A percentile compares a stretch with the other conserved stretches of the same genome.
Evolutionary conservation across 2,329 filamentous ascomycete genomes (phyloP).

Genomic region (Fusarium dimerum): DNA sequence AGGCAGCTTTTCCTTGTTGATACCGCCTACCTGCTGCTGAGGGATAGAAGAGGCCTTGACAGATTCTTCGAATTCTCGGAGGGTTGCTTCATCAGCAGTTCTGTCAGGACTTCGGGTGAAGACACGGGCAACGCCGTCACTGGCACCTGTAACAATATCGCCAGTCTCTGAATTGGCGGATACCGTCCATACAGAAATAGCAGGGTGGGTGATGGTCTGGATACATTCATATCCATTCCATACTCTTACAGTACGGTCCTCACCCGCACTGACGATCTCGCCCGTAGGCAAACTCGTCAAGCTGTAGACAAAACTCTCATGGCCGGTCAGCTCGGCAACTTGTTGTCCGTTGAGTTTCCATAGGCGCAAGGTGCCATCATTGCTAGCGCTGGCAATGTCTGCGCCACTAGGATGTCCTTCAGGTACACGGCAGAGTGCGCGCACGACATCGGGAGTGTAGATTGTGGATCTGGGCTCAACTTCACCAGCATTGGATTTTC

Average conservation of each 20-base stretch:
- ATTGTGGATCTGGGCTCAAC: slow-evolving; percentile 55
- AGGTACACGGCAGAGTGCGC: slow-evolving; percentile 84
- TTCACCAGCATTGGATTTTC: slow-evolving; percentile 57
- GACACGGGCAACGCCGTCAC: slow-evolving; percentile 81
- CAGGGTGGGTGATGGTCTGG: slow-evolving; percentile 95
- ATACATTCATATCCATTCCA: slow-evolving; percentile 84
- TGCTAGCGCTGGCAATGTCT: slow-evolving; percentile 92
- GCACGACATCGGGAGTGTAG: slow-evolving; percentile 77
- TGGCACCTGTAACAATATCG: slow-evolving; percentile 92
- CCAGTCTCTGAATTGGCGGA: slow-evolving; percentile 80
- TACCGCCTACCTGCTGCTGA: slow-evolving; percentile 76
- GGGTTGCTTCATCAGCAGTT: slow-evolving; percentile 66
- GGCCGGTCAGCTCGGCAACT: slow-evolving; percentile 77
- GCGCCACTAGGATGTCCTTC: slow-evolving; percentile 75
- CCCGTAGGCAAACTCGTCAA: slow-evolving; percentile 76
- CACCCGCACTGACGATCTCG: slow-evolving; percentile 86
- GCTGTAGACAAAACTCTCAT: slow-evolving; percentile 94
- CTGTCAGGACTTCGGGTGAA: slow-evolving; percentile 75
- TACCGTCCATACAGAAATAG: slow-evolving; percentile 94
- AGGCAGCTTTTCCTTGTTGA: slow-evolving; percentile 91
- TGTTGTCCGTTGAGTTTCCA: slow-evolving; percentile 82
- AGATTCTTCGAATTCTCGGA: slow-evolving; percentile 77
- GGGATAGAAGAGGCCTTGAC: slow-evolving; percentile 85
- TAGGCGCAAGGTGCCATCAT: slow-evolving; percentile 84
- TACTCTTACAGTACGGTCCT: slow-evolving; percentile 89